Base-by-base conservation (phyloP, 1,284 basidiomycete genomes). In the Apiotrichum gamsii region DNA sequence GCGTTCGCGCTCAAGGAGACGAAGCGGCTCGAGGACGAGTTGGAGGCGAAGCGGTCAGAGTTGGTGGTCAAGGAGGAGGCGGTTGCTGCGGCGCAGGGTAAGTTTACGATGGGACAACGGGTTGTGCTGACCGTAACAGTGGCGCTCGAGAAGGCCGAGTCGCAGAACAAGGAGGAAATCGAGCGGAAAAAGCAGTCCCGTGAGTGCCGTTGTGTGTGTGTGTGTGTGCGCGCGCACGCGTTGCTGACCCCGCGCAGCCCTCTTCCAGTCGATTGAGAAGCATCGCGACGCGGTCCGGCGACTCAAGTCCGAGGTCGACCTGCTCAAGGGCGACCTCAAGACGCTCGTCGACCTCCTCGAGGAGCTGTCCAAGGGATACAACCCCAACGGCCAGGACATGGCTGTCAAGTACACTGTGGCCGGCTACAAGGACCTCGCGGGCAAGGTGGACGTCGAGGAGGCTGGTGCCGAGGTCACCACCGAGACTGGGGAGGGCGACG, bases 311-410 rank as follows among this genome's bases (percentile, higher is more conserved):
- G 82, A 87, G 59, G 78, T 90, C 60, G 74, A 82, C 42, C 81
- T 82, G 52, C 82, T 88, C 47, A 72, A 86, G 21, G 79, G 83
- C 48, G 84, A 86, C 52, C 80, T 93, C 59, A 78, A 81, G 52
- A 78, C 81, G 21, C 79, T 98, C 3, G 84, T 84, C n/a, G 80
- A 83, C n/a, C 85, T 97, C 43, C 78, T 98, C 14, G 80, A 84
- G 49, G 78, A 84, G 30, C 79, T 98, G 3, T 81, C 87, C 11
- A 79, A 80, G 9, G 84, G 85, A 0, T 97, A 96, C 75, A 98
- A 98, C 71, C 94, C 94, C 19, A 98, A 98, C 72, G 96, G 96
- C 70, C 72, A 73, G 70, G 94, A 98, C 67, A 97, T 98, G 94
- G 93, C 90, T 9, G 94, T 97, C 49, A 82, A 96, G 34, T 91